Evolutionary conservation across 2,329 filamentous ascomycete genomes (phyloP).

Genomic region (Botrytis fragariae): DNA sequence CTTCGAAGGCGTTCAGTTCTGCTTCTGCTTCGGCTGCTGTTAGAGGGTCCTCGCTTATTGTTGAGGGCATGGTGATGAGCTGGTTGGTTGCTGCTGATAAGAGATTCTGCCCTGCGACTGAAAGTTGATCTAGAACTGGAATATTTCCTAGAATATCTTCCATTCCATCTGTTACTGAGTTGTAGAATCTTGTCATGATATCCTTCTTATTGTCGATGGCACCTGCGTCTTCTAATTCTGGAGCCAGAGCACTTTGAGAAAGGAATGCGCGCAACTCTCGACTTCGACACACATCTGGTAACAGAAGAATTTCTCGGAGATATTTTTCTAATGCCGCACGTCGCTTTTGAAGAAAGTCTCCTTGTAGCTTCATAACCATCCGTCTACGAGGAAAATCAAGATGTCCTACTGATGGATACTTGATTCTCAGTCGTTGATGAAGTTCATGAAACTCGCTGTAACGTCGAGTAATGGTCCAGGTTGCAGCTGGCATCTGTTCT

Average conservation of each 20-base stretch:
- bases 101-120: constrained; percentile 86
- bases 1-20: constrained; percentile 89
- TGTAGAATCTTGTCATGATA: constrained; percentile 92
- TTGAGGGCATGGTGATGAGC: constrained; percentile 55
- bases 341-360: constrained; percentile 90
- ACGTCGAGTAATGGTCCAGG: constrained; percentile 86
- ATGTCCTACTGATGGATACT: constrained; percentile 83
- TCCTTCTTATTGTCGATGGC: constrained; percentile 70
- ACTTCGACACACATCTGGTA: constrained; percentile 92
- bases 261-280: constrained; percentile 89
- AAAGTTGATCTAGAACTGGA: constrained; percentile 90
- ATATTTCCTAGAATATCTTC: constrained; percentile 97
- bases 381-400: constrained; percentile 90
- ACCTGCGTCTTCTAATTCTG: constrained; percentile 52
- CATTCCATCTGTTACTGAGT: constrained; percentile 96
- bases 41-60: constrained; percentile 49
- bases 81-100: constrained; percentile 72
- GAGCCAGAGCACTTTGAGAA: constrained; percentile 77
- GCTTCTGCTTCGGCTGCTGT: constrained; percentile 79
- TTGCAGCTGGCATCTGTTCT: constrained; percentile 94
- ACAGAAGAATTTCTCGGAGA: constrained; percentile 72
- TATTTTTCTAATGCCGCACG: constrained; percentile 82
- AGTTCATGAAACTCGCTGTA: constrained; percentile 98
- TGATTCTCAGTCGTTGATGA: constrained; percentile 79
- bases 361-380: constrained; percentile 94